Evolutionary conservation across 1,284 basidiomycete genomes (phyloP).

Genomic region (Naganishia liquefaciens): DNA sequence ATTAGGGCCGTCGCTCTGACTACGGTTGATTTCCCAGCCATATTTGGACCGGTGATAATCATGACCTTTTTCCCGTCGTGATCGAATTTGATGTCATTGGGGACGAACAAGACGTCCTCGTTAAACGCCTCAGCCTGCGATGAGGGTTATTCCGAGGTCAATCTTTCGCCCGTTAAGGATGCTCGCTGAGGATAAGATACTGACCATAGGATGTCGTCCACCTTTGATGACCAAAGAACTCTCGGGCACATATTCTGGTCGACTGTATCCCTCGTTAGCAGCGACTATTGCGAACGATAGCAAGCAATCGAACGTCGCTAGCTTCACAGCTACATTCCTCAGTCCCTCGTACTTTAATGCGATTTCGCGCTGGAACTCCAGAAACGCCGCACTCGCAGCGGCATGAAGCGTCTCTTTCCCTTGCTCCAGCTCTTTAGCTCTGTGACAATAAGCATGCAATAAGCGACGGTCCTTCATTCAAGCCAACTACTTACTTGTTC

Average conservation of each 20-base stretch:
- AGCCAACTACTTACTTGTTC: conserved; percentile 53
- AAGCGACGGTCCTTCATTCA: background rate
- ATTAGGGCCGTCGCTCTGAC: conserved; percentile 45
- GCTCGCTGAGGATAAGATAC: too few species aligned
- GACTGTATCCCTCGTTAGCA: conserved; percentile 56
- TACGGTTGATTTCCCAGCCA: conserved; percentile 57
- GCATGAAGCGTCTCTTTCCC: conserved; percentile 72
- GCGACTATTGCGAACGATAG: conserved; percentile 50
- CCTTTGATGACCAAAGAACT: conserved; percentile 50
- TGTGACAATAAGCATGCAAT: conserved; percentile 25
- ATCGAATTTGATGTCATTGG: conserved; percentile 56
- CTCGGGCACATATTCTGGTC: conserved; percentile 71
- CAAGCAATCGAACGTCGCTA: conserved; percentile 65
- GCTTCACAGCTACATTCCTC: conserved; percentile 70
- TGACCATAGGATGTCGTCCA: conserved; percentile 73
- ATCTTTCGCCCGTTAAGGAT: conserved; percentile 55
- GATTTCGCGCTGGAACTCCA: conserved; percentile 69
- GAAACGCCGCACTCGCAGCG: conserved; percentile 66
- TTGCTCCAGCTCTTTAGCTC: conserved; percentile 70
- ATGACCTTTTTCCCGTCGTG: conserved; percentile 61
- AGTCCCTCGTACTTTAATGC: conserved; percentile 69
- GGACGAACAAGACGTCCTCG: conserved; percentile 71
- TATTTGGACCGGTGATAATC: conserved; percentile 65
- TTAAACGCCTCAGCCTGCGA: conserved; percentile 72
- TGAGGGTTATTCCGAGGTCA: conserved; percentile 63